A percentile compares a stretch with the other conserved stretches of the same genome.
These are phyloP conservation scores for Geotrichum reessii DNA, from an alignment of 1,139 yeast genomes.

Conservation along the genomic window DNA sequence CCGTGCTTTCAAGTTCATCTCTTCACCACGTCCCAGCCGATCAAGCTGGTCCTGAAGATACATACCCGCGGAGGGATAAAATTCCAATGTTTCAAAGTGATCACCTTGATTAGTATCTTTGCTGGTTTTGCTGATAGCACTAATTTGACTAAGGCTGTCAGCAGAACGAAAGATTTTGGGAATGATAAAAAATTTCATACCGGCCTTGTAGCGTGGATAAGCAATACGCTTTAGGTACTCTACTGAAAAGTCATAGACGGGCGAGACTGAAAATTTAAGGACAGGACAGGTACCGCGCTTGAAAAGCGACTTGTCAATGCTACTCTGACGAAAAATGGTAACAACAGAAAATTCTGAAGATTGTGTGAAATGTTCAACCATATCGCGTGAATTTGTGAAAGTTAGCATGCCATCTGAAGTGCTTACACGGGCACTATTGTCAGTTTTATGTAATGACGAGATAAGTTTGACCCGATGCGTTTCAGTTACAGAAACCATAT, in stretches of 20 bases:
- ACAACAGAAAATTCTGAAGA: conserved; percentile 11
- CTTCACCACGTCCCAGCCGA: conserved; percentile 3
- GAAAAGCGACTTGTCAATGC: conserved; percentile 10
- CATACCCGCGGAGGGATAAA: conserved; percentile 16
- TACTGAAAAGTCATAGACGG: conserved; percentile 14
- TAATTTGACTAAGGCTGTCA: not conserved
- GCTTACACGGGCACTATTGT: not conserved
- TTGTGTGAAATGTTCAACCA: conserved; percentile 12
- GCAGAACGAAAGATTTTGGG: not conserved
- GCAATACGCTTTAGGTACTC: conserved; percentile 19
- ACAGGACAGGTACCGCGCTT: conserved; percentile 21
- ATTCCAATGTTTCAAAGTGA: not conserved
- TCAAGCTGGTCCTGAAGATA: conserved; percentile 15
- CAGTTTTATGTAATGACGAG: not conserved
- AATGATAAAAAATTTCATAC: conserved; percentile 16
- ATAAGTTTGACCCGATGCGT: not conserved
- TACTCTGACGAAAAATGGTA: conserved; percentile 18
- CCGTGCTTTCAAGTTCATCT: conserved; percentile 5
- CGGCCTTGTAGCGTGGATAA: conserved; percentile 19
- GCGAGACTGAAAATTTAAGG: conserved; percentile 16
- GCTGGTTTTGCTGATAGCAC: not conserved
- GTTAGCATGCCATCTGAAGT: not conserved
- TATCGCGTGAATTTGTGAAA: conserved; percentile 13
- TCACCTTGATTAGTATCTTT: too few species aligned
- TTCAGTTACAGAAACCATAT: not conserved